Conservation (phyloP, 805 yeast genomes). For the Nematodospora valgi region DNA sequence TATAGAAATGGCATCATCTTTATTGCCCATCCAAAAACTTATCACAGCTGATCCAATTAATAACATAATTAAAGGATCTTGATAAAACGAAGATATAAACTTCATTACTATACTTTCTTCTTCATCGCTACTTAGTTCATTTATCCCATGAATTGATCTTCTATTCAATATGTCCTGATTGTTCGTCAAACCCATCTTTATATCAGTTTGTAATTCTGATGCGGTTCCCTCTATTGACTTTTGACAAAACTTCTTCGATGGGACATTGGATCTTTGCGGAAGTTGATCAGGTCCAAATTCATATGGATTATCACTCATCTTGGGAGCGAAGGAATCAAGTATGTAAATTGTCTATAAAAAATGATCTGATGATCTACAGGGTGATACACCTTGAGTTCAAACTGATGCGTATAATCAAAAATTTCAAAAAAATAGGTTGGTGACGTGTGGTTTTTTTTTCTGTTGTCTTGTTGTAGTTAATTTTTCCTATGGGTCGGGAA, state of each 20-base stretch:
- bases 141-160: conserved; percentile 72
- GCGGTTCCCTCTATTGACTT: conserved; percentile 65
- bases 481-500: too few relatives aligned
- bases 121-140: conserved; percentile 75
- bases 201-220: conserved; percentile 59
- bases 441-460: too few relatives aligned
- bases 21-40: conserved; percentile 90
- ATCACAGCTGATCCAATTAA: conserved; percentile 87
- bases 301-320: conserved; percentile 42
- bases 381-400: too few relatives aligned
- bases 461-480: too few relatives aligned
- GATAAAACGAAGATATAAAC: conserved; percentile 77
- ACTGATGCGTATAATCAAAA: conserved; percentile 5
- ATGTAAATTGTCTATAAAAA: not conserved
- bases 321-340: not conserved
- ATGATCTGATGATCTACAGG: too few relatives aligned
- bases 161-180: conserved; percentile 70
- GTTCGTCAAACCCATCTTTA: conserved; percentile 57
- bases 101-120: conserved; percentile 70
- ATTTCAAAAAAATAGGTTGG: too few relatives aligned
- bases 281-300: conserved; percentile 17
- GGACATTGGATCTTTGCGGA: conserved; percentile 32
- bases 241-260: conserved; percentile 64
- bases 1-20: conserved; percentile 92
- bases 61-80: conserved; percentile 85